Percentiles rank a stretch among this genome's conserved stretches.
phyloP scores from a whole-genome alignment of 1,139 yeast genomes.

The Sugiyamaella neomexicana region DNA sequence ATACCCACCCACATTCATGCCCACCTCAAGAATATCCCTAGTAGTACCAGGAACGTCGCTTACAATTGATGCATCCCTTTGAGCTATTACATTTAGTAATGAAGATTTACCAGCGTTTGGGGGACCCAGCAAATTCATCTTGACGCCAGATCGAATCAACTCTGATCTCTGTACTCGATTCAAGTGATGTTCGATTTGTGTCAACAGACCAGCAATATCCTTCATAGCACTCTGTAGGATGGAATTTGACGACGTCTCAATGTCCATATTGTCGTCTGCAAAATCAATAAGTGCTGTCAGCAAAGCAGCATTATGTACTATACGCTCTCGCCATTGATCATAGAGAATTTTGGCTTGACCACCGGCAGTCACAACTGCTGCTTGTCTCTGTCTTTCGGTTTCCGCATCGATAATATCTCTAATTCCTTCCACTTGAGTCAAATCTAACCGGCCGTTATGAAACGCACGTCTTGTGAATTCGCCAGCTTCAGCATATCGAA shows the following conservation, averaged over 20 bases:
- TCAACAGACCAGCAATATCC: constrained; percentile 46
- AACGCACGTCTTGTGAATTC: constrained; percentile 88
- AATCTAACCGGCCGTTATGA: constrained; percentile 61
- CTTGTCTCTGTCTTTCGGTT: constrained; percentile 80
- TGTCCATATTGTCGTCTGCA: constrained; percentile 85
- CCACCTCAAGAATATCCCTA: constrained; percentile 80
- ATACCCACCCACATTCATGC: constrained; percentile 78
- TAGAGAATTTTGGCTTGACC: constrained; percentile 64
- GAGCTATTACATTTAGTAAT: constrained; percentile 67
- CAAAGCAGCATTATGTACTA: constrained; percentile 68
- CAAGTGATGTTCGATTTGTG: constrained; percentile 48
- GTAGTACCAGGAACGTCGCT: constrained; percentile 94
- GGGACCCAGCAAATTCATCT: constrained; percentile 76
- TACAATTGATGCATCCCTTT: constrained; percentile 86
- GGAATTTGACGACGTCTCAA: constrained; percentile 53
- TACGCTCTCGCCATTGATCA: constrained; percentile 62
- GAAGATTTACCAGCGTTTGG: constrained; percentile 98
- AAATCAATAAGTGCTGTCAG: constrained; percentile 90
- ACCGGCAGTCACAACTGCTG: constrained; percentile 70
- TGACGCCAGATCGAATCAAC: constrained; percentile 70
- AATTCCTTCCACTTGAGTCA: constrained; percentile 89
- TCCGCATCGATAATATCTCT: constrained; percentile 91
- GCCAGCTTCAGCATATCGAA: constrained; percentile 88
- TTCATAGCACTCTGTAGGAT: constrained; percentile 50
- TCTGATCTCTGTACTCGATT: constrained; percentile 58